Evolutionary conservation across 2,329 filamentous ascomycete genomes (phyloP).

Genomic region (Alternaria infectoria): DNA sequence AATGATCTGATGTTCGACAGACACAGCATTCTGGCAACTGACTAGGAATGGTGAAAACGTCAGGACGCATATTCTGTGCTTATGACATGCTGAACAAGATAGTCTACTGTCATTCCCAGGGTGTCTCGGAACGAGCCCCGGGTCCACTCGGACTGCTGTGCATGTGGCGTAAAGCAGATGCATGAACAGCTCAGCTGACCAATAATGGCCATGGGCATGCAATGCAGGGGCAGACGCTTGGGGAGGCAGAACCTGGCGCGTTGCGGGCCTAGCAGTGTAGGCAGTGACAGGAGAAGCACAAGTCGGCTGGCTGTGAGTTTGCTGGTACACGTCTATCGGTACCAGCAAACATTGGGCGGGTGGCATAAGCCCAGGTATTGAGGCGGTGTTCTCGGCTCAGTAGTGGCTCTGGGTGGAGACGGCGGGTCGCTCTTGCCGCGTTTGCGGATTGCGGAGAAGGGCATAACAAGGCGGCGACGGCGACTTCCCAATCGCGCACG

Average conservation of each 20-base stretch:
- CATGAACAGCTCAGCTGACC: background rate
- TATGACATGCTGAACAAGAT: background rate
- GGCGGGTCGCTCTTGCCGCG: conserved; percentile 33
- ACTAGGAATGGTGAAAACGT: background rate
- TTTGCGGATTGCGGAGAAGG: conserved; percentile 30
- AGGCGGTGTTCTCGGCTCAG: conserved; percentile 11
- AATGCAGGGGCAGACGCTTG: conserved; percentile 14
- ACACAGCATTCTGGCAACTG: background rate
- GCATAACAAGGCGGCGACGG: conserved; percentile 25
- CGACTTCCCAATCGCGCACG: conserved; percentile 28
- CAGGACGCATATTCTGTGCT: background rate
- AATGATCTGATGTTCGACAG: background rate
- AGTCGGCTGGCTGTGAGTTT: background rate
- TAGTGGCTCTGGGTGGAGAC: conserved; percentile 16
- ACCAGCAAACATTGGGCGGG: background rate
- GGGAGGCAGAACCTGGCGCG: background rate
- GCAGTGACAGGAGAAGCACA: background rate
- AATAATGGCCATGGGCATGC: background rate
- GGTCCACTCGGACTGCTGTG: background rate
- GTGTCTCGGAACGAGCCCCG: background rate
- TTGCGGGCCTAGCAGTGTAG: background rate
- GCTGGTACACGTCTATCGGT: background rate
- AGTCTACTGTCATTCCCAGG: background rate
- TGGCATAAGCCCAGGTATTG: background rate
- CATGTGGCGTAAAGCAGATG: conserved; percentile 5